Conservation (phyloP, 805 yeast genomes). For the Komagataella pseudopastoris region DNA sequence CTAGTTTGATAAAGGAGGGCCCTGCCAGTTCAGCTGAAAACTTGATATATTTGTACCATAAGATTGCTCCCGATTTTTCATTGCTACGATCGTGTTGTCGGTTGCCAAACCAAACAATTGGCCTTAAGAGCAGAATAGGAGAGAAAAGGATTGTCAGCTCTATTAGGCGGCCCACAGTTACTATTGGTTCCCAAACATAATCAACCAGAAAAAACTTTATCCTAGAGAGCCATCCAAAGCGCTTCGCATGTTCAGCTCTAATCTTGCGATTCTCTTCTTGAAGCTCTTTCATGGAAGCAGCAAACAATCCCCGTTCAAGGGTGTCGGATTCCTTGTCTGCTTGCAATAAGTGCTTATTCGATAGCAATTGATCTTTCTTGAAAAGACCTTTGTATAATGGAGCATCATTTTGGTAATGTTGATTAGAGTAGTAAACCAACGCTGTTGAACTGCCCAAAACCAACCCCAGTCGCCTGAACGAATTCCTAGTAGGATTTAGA, state of each 20-base stretch:
- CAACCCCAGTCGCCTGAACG: not conserved
- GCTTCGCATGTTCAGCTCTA: constrained; percentile 14
- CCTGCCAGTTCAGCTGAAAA: constrained; percentile 74
- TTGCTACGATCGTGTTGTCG: constrained; percentile 11
- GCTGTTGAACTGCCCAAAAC: not conserved
- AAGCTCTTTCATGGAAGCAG: constrained; percentile 46
- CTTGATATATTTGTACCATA: constrained; percentile 62
- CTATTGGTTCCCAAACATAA: constrained; percentile 52
- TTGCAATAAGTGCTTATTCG: constrained; percentile 20
- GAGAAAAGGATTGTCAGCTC: constrained; percentile 54
- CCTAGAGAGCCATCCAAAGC: constrained; percentile 15
- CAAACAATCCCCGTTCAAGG: constrained; percentile 52
- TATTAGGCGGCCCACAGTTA: constrained; percentile 54
- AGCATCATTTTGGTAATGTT: not conserved
- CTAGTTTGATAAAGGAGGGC: constrained; percentile 81
- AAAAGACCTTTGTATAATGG: constrained; percentile 3
- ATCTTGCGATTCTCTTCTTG: constrained; percentile 20
- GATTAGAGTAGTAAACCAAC: not conserved
- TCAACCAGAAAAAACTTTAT: constrained; percentile 35
- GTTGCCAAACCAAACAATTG: constrained; percentile 45
- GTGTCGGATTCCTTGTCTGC: constrained; percentile 46
- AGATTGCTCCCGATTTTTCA: constrained; percentile 44
- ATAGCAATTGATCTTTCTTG: constrained; percentile 7
- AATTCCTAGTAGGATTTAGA: not conserved
- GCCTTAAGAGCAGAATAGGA: constrained; percentile 57